Conservation (phyloP, 148 eudicot species). For the Cornus suecica region DNA sequence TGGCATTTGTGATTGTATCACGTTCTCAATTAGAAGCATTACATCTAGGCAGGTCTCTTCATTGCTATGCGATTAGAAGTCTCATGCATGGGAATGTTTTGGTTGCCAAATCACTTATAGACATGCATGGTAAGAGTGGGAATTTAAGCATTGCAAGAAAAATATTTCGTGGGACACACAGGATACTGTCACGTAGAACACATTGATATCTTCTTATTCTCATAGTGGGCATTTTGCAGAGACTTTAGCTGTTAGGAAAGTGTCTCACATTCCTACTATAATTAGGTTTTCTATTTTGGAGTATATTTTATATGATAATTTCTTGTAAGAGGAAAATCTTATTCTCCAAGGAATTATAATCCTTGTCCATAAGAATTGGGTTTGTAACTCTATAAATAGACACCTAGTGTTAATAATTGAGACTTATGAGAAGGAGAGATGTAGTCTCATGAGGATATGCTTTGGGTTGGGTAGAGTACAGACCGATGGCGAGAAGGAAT, state of each 20-base stretch:
- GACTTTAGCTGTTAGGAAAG: slow-evolving; percentile 41
- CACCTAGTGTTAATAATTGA: too few species aligned
- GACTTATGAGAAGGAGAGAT: too few species aligned
- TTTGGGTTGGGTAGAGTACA: too few species aligned
- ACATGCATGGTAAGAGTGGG: slow-evolving; percentile 59
- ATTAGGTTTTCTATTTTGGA: too few species aligned
- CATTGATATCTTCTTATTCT: slow-evolving; percentile 48
- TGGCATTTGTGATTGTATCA: slow-evolving; percentile 50
- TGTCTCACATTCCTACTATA: too few species aligned
- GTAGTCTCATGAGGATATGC: too few species aligned
- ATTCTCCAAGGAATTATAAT: too few species aligned
- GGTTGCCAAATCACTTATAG: slow-evolving; percentile 56
- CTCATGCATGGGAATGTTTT: slow-evolving; percentile 33
- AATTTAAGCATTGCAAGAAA: slow-evolving; percentile 33
- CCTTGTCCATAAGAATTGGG: too few species aligned
- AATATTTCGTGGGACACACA: slow-evolving; percentile 35
- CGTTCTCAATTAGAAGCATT: slow-evolving; percentile 42
- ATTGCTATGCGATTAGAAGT: slow-evolving; percentile 48
- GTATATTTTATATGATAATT: too few species aligned
- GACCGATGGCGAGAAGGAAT: too few species aligned
- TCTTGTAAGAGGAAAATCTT: too few species aligned
- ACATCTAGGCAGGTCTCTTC: slow-evolving; percentile 50
- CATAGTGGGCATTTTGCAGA: slow-evolving; percentile 29
- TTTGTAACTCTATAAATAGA: too few species aligned
- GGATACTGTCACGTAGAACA: slow-evolving; percentile 64